Evolutionary conservation across 495 filamentous ascomycete genomes (phyloP).

Genomic region (Penicillium paradoxum): DNA sequence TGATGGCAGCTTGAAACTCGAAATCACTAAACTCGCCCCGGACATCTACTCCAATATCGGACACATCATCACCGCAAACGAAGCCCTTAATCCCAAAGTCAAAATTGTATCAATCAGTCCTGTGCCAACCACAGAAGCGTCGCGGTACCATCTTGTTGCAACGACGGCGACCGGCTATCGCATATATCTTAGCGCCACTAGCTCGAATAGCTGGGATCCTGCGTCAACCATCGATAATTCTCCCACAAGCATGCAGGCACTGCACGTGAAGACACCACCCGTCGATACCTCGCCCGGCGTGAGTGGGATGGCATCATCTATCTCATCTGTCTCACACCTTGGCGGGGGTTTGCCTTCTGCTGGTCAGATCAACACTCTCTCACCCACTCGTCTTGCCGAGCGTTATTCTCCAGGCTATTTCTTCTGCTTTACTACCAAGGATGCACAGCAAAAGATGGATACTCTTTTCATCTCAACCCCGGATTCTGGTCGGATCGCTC

Average conservation of each 20-base stretch:
- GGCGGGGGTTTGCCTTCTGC: slow-evolving; percentile 22
- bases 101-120: slow-evolving; percentile 78
- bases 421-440: slow-evolving; percentile 67
- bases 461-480: slow-evolving; percentile 79
- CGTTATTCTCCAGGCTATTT: slow-evolving; percentile 88
- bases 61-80: slow-evolving; percentile 67
- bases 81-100: slow-evolving; percentile 61
- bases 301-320: slow-evolving; percentile 6
- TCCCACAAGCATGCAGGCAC: slow-evolving; percentile 94
- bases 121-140: slow-evolving; percentile 74
- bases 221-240: slow-evolving; percentile 52
- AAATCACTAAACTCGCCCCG: slow-evolving; percentile 51
- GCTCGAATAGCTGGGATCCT: slow-evolving; percentile 61
- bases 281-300: slow-evolving; percentile 28
- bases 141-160: slow-evolving; percentile 81
- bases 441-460: slow-evolving; percentile 49
- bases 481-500: slow-evolving; percentile 73
- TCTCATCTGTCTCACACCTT: slow-evolving; percentile 13
- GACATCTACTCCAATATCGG: slow-evolving; percentile 63
- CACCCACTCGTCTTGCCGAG: slow-evolving; percentile 51
- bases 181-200: slow-evolving; percentile 86
- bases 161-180: slow-evolving; percentile 87
- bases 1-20: slow-evolving; percentile 45
- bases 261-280: slow-evolving; percentile 91
- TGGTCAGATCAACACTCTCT: slow-evolving; percentile 41